A percentile compares a stretch with the other conserved stretches of the same genome.
Evolutionary conservation across 2,329 filamentous ascomycete genomes (phyloP).

Genomic region (Penicillium brevicompactum): DNA sequence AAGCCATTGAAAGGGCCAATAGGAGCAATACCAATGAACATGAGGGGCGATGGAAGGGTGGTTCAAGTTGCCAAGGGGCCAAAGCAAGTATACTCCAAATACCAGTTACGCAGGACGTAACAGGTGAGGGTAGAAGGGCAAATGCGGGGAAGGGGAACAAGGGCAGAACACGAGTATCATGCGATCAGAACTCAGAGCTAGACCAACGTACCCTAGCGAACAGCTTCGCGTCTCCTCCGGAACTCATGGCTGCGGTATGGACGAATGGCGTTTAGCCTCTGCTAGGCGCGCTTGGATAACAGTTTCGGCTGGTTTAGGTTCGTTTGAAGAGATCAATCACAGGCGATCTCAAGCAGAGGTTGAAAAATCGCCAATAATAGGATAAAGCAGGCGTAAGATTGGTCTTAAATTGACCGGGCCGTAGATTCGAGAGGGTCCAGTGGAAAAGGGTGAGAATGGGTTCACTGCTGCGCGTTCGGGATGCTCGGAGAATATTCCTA

Average conservation of each 20-base stretch:
- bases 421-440: constrained; percentile 11
- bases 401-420: constrained; percentile 1
- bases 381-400: constrained; percentile 5
- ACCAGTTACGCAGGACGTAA: constrained; percentile 1
- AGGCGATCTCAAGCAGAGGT: constrained; percentile 14
- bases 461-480: constrained; percentile 19
- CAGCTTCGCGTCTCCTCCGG: constrained; percentile 95
- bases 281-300: constrained; percentile 3
- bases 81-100: constrained; percentile 8
- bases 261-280: constrained; percentile 14
- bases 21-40: constrained; percentile 33
- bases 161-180: not conserved
- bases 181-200: constrained; percentile 25
- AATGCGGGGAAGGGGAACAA: constrained; percentile 21
- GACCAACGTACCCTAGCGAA: constrained; percentile 83
- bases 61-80: not conserved
- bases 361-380: not conserved
- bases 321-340: constrained; percentile 18
- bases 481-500: constrained; percentile 12
- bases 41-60: constrained; percentile 15
- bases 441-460: constrained; percentile 19
- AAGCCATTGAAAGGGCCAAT: constrained; percentile 32
- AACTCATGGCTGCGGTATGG: constrained; percentile 55
- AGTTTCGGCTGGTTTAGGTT: constrained; percentile 11
- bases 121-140: constrained; percentile 10